Conservation (phyloP, 192 early-diverging fungal species). For the Nowakowskiella sp. region DNA sequence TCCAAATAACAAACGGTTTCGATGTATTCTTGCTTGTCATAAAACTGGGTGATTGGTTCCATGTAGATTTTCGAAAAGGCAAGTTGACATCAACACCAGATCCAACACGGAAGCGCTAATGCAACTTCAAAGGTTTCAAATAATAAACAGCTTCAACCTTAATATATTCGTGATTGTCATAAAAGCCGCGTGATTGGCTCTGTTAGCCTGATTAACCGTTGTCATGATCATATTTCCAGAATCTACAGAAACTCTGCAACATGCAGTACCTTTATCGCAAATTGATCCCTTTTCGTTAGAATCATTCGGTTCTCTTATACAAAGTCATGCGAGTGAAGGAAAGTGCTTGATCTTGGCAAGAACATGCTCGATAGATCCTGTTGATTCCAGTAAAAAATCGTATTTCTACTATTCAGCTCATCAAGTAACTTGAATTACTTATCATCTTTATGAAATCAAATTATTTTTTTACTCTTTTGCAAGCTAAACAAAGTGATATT, state of each 20-base stretch:
- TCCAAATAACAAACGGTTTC: constrained; percentile 60
- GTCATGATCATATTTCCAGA: too few species aligned
- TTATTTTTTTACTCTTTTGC: too few species aligned
- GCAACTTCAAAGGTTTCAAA: too few species aligned
- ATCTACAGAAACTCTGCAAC: too few species aligned
- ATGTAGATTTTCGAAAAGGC: too few species aligned
- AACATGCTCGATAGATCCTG: constrained; percentile 3
- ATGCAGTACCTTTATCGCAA: too few species aligned
- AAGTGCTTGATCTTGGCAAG: constrained; percentile 18
- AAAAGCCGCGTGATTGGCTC: too few species aligned
- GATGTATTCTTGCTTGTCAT: constrained; percentile 83
- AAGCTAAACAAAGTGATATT: constrained; percentile 24
- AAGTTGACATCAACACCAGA: too few species aligned
- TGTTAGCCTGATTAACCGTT: too few species aligned
- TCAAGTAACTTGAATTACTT: neutral
- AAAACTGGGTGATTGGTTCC: constrained; percentile 63
- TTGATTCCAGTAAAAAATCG: neutral
- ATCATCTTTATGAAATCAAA: neutral
- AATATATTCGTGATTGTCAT: too few species aligned
- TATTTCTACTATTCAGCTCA: constrained; percentile 17
- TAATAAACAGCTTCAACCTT: too few species aligned
- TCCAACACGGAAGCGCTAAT: too few species aligned
- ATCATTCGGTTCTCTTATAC: constrained; percentile 9
- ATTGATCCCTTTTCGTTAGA: constrained; percentile 18
- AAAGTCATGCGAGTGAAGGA: neutral